Percentiles rank a stretch among this genome's conserved stretches.
phyloP scores from a whole-genome alignment of 768 basidiomycete genomes.

The Rhodotorula babjevae region DNA sequence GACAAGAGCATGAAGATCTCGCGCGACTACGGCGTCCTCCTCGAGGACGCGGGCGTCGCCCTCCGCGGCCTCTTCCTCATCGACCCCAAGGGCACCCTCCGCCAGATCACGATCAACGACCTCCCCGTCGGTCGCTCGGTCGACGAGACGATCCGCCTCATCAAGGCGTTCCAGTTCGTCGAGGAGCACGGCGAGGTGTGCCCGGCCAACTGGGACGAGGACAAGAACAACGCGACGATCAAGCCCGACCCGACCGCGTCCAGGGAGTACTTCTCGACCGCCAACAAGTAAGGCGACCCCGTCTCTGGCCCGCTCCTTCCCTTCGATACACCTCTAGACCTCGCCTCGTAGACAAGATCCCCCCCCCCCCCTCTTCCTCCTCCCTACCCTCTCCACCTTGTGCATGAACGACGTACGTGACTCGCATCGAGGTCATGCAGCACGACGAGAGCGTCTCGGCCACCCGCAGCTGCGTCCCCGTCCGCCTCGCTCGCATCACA shows the following conservation, averaged over 20 bases:
- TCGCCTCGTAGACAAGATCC: neutral
- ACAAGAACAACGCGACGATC: constrained; percentile 10
- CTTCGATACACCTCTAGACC: neutral
- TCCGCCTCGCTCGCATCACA: neutral
- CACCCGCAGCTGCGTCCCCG: neutral
- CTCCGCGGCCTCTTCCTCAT: constrained; percentile 83
- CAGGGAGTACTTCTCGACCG: constrained; percentile 54
- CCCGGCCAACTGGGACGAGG: constrained; percentile 63
- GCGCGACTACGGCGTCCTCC: constrained; percentile 77
- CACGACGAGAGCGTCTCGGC: neutral
- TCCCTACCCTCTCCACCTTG: no score
- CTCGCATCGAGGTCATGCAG: no score
- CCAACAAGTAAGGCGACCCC: constrained; percentile 19
- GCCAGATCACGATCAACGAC: constrained; percentile 64
- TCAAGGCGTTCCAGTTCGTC: constrained; percentile 85
- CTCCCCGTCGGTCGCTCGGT: constrained; percentile 92
- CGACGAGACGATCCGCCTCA: constrained; percentile 81
- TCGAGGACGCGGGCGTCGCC: constrained; percentile 82
- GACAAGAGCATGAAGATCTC: constrained; percentile 74
- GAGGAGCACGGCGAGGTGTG: constrained; percentile 89
- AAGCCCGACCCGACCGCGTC: constrained; percentile 8
- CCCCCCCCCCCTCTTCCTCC: no score
- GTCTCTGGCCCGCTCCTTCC: neutral
- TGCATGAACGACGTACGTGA: neutral
- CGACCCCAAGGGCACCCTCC: constrained; percentile 71